Conservation (phyloP, 2,329 filamentous ascomycete species). For the Capronia epimyces region DNA sequence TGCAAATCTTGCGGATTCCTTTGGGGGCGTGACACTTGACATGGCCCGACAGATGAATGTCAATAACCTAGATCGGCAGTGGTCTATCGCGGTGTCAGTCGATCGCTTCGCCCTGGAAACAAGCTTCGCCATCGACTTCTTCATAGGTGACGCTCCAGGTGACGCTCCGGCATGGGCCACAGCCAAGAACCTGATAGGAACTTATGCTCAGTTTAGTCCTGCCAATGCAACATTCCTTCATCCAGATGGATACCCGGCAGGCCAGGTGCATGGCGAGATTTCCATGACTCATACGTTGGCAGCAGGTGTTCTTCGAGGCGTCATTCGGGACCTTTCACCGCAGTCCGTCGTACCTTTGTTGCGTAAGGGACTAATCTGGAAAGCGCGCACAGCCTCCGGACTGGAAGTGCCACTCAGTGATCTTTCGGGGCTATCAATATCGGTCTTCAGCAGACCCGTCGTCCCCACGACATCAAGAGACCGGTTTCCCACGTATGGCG, state of each 20-base stretch:
- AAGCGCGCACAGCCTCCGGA: constrained; percentile 16
- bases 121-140: constrained; percentile 63
- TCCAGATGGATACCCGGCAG: constrained; percentile 14
- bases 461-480: constrained; percentile 14
- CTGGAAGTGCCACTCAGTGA: constrained; percentile 15
- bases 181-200: constrained; percentile 56
- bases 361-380: constrained; percentile 17
- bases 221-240: constrained; percentile 17
- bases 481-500: constrained; percentile 24
- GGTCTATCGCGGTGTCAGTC: constrained; percentile 62
- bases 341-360: constrained; percentile 25
- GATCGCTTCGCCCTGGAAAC: constrained; percentile 49
- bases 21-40: constrained; percentile 28
- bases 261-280: constrained; percentile 23
- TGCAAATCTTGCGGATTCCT: constrained; percentile 33
- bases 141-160: constrained; percentile 53
- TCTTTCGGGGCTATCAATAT: constrained; percentile 21
- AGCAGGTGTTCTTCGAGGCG: constrained; percentile 22
- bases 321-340: constrained; percentile 19
- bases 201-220: constrained; percentile 50
- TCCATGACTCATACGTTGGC: constrained; percentile 26
- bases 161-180: constrained; percentile 48
- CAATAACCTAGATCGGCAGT: constrained; percentile 45
- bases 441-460: constrained; percentile 22
- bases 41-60: constrained; percentile 22